These are phyloP conservation scores for Sugiyamaella pinicola DNA, from an alignment of 1,139 yeast species.

Conservation along the genomic window DNA sequence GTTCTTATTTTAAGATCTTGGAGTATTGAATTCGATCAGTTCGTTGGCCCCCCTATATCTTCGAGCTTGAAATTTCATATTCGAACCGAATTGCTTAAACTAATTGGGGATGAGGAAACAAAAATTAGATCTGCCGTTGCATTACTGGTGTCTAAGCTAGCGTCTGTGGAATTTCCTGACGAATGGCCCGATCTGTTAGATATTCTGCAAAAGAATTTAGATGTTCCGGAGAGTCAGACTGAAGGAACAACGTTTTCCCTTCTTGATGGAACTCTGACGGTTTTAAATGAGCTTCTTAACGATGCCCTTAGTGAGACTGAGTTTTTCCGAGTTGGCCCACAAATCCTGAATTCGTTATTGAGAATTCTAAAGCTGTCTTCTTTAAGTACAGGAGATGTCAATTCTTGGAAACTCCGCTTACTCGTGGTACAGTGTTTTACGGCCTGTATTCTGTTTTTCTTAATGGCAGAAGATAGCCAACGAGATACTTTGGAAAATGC, in stretches of 20 bases:
- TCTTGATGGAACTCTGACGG: conserved; percentile 66
- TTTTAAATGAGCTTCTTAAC: conserved; percentile 78
- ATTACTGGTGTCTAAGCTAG: conserved; percentile 78
- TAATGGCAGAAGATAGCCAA: conserved; percentile 40
- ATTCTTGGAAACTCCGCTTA: conserved; percentile 22
- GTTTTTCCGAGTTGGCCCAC: conserved; percentile 69
- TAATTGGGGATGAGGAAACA: conserved; percentile 57
- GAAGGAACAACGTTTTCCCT: conserved; percentile 43
- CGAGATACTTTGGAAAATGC: conserved; percentile 30
- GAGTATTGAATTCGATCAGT: conserved; percentile 84
- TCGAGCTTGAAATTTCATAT: conserved; percentile 54
- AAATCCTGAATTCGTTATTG: conserved; percentile 26
- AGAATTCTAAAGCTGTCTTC: background rate
- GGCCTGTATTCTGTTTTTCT: conserved; percentile 40
- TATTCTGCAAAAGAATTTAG: conserved; percentile 40
- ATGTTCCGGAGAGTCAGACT: conserved; percentile 30
- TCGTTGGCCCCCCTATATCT: conserved; percentile 64
- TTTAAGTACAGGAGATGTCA: background rate
- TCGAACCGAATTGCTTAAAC: conserved; percentile 53
- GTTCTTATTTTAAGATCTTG: conserved; percentile 72
- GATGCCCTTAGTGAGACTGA: conserved; percentile 85
- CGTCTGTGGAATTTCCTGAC: conserved; percentile 90
- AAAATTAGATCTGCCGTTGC: conserved; percentile 70
- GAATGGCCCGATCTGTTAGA: conserved; percentile 83
- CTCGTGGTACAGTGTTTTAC: conserved; percentile 40